Percentiles rank a stretch among this genome's conserved stretches.
These are phyloP conservation scores for Prunus dulcis DNA, from an alignment of 306 rosid species.

Conservation along the genomic window DNA sequence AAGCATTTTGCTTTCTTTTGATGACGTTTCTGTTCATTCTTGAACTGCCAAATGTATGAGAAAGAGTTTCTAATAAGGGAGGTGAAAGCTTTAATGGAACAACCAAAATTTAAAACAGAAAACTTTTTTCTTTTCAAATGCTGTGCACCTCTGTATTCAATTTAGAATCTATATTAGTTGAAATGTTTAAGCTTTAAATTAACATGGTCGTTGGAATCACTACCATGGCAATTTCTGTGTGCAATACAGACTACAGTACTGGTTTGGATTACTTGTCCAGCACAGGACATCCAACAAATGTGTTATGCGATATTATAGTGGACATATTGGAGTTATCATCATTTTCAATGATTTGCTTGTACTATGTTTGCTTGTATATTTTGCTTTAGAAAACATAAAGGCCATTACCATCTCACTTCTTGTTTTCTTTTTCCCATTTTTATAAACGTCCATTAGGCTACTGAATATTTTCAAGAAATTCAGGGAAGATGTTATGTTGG, in stretches of 20 bases:
- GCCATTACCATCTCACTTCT: slow-evolving; percentile 13
- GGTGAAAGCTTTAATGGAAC: slow-evolving; percentile 13
- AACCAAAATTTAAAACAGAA: neutral
- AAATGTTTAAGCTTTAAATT: slow-evolving; percentile 21
- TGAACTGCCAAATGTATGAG: slow-evolving; percentile 21
- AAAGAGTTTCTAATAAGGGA: slow-evolving; percentile 22
- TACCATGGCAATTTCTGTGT: slow-evolving; percentile 5
- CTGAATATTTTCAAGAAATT: neutral
- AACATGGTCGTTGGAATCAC: slow-evolving; percentile 8
- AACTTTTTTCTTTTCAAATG: slow-evolving; percentile 6
- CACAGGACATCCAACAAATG: slow-evolving; percentile 5
- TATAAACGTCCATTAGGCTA: neutral
- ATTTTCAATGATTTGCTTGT: slow-evolving; percentile 12
- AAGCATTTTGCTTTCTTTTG: slow-evolving; percentile 25
- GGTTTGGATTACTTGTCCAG: slow-evolving; percentile 10
- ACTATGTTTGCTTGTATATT: slow-evolving; percentile 7
- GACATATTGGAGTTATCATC: slow-evolving; percentile 10
- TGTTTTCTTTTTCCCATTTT: neutral
- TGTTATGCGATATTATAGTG: neutral
- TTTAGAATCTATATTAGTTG: slow-evolving; percentile 18
- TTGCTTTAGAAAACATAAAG: slow-evolving; percentile 3
- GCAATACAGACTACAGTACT: neutral
- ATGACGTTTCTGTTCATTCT: slow-evolving; percentile 5
- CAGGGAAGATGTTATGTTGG: slow-evolving; percentile 7
- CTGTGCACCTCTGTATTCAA: slow-evolving; percentile 5